Evolutionary conservation across 2,329 filamentous ascomycete genomes (phyloP).

Genomic region (Ascochyta pisi): DNA sequence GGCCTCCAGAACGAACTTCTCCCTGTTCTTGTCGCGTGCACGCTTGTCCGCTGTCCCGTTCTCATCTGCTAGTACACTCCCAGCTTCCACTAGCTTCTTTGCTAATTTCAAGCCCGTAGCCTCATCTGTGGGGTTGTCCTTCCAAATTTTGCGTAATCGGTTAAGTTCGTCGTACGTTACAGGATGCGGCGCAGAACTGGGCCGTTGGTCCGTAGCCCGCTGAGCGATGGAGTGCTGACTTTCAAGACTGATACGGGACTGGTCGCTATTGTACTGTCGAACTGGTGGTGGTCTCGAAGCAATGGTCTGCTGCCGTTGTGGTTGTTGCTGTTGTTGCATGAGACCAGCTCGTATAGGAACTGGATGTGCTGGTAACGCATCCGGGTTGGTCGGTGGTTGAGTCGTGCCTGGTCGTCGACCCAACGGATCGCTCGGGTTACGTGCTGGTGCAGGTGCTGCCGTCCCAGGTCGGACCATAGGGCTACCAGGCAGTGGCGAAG

Average conservation of each 20-base stretch:
- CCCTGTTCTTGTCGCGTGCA: conserved; percentile 69
- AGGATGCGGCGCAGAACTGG: conserved; percentile 52
- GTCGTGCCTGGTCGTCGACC: conserved; percentile 50
- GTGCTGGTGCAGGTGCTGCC: conserved; percentile 38
- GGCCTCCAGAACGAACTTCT: conserved; percentile 84
- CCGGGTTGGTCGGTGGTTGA: conserved; percentile 55
- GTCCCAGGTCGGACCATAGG: conserved; percentile 41
- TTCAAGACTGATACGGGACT: conserved; percentile 47
- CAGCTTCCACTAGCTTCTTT: conserved; percentile 85
- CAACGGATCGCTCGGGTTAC: conserved; percentile 37
- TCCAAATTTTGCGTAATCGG: conserved; percentile 71
- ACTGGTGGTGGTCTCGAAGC: conserved; percentile 58
- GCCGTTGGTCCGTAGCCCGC: conserved; percentile 23
- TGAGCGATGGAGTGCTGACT: conserved; percentile 28
- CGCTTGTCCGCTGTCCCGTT: conserved; percentile 73
- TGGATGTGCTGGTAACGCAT: conserved; percentile 63
- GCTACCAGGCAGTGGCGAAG: conserved; percentile 37
- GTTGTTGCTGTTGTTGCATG: conserved; percentile 42
- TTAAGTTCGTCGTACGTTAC: conserved; percentile 84
- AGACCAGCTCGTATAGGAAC: conserved; percentile 62
- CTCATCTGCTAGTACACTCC: conserved; percentile 78
- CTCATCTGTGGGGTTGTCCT: conserved; percentile 75
- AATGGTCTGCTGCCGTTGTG: conserved; percentile 29
- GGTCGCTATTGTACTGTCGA: conserved; percentile 58
- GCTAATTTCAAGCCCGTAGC: conserved; percentile 75